Conservation (phyloP, 192 early-diverging fungal genomes). For the Umbelopsis isabellina region DNA sequence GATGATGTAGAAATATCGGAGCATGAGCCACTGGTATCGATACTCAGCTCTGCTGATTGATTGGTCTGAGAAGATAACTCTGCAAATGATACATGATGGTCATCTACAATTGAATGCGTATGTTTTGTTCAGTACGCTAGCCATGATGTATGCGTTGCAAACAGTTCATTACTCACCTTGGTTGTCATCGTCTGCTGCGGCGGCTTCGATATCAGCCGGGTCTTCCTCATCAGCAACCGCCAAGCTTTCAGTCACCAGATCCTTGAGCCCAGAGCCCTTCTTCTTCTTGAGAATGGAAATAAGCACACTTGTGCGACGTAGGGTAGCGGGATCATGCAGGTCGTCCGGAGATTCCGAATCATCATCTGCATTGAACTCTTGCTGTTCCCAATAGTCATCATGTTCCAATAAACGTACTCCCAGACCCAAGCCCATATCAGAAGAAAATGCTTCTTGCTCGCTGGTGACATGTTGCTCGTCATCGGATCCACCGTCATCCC, state of each 20-base stretch:
- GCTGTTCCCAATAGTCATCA: conserved; percentile 6
- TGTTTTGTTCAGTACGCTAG: background rate
- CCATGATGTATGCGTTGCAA: background rate
- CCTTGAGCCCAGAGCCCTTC: conserved; percentile 27
- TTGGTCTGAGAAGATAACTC: background rate
- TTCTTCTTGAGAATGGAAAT: conserved; percentile 36
- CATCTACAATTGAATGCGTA: background rate
- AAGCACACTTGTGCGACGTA: conserved; percentile 26
- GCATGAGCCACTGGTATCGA: background rate
- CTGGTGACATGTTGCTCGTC: background rate
- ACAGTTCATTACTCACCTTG: background rate
- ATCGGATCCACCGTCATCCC: conserved; percentile 15
- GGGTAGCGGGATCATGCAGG: background rate
- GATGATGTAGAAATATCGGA: background rate
- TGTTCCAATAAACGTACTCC: conserved; percentile 24
- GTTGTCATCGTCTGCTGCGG: background rate
- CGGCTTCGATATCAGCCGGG: background rate
- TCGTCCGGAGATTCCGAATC: background rate
- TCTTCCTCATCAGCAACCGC: background rate
- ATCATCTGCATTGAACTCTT: conserved; percentile 16
- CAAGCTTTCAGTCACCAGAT: conserved; percentile 27
- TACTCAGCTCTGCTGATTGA: background rate
- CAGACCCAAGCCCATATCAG: conserved; percentile 21
- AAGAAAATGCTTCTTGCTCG: background rate
- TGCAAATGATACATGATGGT: conserved; percentile 12